Percentiles rank a stretch among this genome's conserved stretches.
Conservation (phyloP, 2,329 filamentous ascomycete genomes). For the Stagonosporopsis vannaccii region DNA sequence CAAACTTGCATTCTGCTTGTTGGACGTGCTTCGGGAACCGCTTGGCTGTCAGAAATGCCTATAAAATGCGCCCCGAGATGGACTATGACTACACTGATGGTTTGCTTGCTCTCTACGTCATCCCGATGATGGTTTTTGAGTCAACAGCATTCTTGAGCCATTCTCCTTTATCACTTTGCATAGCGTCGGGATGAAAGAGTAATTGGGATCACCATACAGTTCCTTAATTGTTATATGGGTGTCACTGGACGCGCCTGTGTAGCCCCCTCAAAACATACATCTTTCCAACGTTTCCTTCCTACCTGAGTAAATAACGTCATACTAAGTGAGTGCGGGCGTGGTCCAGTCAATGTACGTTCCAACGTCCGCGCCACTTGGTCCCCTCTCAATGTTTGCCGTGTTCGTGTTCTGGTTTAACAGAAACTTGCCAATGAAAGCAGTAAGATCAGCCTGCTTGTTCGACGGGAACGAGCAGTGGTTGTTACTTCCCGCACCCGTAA, state of each 20-base stretch:
- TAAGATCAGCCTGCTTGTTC: slow-evolving; percentile 60
- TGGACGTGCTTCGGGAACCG: not conserved
- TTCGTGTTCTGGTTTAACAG: slow-evolving; percentile 38
- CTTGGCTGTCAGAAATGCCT: not conserved
- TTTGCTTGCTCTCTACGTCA: not conserved
- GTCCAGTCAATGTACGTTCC: slow-evolving; percentile 50
- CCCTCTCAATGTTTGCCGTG: slow-evolving; percentile 46
- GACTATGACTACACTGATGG: not conserved
- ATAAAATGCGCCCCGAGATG: not conserved
- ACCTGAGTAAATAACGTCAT: not conserved
- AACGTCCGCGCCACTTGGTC: slow-evolving; percentile 39
- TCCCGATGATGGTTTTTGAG: slow-evolving; percentile 12
- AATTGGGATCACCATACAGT: not conserved
- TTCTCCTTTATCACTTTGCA: not conserved
- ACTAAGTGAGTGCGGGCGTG: slow-evolving; percentile 43
- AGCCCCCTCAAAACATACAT: not conserved
- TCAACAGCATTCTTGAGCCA: not conserved
- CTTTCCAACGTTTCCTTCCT: not conserved
- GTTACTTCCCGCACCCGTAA: slow-evolving; percentile 63
- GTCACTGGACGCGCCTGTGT: not conserved
- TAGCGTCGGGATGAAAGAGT: too few relatives aligned
- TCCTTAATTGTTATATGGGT: not conserved
- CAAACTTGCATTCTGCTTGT: slow-evolving; percentile 8
- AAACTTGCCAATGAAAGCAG: slow-evolving; percentile 64
- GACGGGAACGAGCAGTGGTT: slow-evolving; percentile 65